phyloP scores from a whole-genome alignment of 2,329 filamentous ascomycete species.

The Scedosporium apiospermum region DNA sequence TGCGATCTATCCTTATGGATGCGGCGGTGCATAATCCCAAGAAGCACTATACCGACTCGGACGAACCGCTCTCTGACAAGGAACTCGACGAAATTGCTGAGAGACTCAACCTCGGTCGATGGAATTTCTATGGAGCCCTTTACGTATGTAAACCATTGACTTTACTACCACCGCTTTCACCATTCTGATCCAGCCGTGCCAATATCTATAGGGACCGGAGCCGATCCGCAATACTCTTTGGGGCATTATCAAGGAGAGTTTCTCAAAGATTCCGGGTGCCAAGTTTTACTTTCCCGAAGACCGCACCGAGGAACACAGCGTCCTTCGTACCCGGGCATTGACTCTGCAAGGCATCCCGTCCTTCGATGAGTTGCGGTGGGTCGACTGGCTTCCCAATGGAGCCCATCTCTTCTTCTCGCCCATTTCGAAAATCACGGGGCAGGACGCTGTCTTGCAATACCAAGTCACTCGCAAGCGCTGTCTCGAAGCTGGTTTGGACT shows the following conservation, averaged over 20 bases:
- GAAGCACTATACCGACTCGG: background rate
- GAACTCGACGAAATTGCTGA: background rate
- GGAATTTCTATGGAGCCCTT: background rate
- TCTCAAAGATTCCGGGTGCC: constrained; percentile 21
- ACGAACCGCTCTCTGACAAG: constrained; percentile 6
- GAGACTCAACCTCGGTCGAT: background rate
- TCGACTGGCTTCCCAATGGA: constrained; percentile 25
- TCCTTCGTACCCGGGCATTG: constrained; percentile 18
- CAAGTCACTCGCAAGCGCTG: constrained; percentile 18
- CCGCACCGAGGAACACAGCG: constrained; percentile 18
- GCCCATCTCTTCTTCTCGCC: constrained; percentile 26
- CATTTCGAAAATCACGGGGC: constrained; percentile 22
- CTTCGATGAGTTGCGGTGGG: constrained; percentile 27
- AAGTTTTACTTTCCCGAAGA: constrained; percentile 25
- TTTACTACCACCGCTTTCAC: constrained; percentile 33
- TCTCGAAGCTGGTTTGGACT: constrained; percentile 18
- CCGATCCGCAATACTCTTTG: constrained; percentile 16
- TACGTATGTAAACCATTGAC: constrained; percentile 16
- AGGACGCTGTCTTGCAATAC: constrained; percentile 24
- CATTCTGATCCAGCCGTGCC: constrained; percentile 28
- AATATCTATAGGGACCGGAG: constrained; percentile 14
- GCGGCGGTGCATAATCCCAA: background rate
- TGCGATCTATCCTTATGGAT: background rate
- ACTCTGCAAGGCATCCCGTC: constrained; percentile 26
- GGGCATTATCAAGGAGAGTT: constrained; percentile 22